phyloP scores from a whole-genome alignment of 768 basidiomycete genomes.

The Lyophyllum decastes region DNA sequence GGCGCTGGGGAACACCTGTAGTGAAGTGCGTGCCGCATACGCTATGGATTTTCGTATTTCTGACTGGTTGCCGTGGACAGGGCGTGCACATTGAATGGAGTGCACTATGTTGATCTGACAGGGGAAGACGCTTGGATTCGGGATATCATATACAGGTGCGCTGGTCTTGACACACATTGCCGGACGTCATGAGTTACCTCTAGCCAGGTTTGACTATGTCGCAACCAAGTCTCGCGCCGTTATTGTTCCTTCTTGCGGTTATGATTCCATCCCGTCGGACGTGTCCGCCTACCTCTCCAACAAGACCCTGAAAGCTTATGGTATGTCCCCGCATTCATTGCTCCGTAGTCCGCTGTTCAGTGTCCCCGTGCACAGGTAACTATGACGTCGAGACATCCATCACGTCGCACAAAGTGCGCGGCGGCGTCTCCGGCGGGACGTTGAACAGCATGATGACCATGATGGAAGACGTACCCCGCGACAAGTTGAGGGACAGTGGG shows the following conservation, averaged over 20 bases:
- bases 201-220: slow-evolving; percentile 62
- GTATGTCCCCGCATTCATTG: not conserved
- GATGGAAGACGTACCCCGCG: slow-evolving; percentile 39
- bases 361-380: slow-evolving; percentile 9
- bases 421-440: slow-evolving; percentile 68
- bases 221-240: slow-evolving; percentile 72
- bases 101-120: slow-evolving; percentile 86
- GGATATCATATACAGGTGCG: slow-evolving; percentile 61
- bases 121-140: slow-evolving; percentile 72
- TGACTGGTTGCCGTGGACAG: slow-evolving; percentile 27
- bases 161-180: slow-evolving; percentile 10
- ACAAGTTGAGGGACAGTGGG: slow-evolving; percentile 30
- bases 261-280: slow-evolving; percentile 82
- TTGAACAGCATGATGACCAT: slow-evolving; percentile 39
- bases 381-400: slow-evolving; percentile 55
- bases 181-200: not conserved
- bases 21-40: slow-evolving; percentile 47
- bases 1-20: slow-evolving; percentile 70
- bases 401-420: slow-evolving; percentile 48
- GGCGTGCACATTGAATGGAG: slow-evolving; percentile 71
- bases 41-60: not conserved
- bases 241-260: slow-evolving; percentile 78
- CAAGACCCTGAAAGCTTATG: slow-evolving; percentile 57
- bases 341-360: not conserved
- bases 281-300: slow-evolving; percentile 67